Conservation (phyloP, 305 asterid species). For the Fraxinus ornus region DNA sequence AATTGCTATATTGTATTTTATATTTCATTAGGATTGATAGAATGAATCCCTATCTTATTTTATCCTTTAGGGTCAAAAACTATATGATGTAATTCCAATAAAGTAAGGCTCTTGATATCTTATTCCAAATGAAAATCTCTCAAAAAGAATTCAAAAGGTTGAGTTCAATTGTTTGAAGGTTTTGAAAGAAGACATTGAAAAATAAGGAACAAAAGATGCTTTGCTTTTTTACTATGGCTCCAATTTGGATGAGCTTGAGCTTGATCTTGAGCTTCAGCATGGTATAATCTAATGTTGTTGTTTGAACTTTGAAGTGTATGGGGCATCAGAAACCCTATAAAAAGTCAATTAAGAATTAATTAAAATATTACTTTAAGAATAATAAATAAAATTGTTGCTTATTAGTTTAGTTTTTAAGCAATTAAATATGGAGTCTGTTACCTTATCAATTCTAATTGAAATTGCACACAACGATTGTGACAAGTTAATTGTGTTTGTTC, state of each 20-base stretch:
- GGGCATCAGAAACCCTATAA: neutral
- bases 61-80: neutral
- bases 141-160: neutral
- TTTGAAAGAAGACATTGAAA: neutral
- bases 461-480: neutral
- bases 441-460: neutral
- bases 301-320: neutral
- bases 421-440: neutral
- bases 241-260: slow-evolving; percentile 27
- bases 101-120: neutral
- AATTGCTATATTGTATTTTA: neutral
- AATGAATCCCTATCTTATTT: neutral
- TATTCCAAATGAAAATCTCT: neutral
- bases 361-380: neutral
- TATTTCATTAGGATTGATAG: neutral
- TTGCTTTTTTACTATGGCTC: slow-evolving; percentile 25
- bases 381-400: neutral
- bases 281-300: slow-evolving; percentile 17
- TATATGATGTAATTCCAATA: neutral
- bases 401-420: neutral
- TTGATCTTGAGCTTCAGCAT: neutral
- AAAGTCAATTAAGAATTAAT: neutral
- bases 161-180: slow-evolving; percentile 20
- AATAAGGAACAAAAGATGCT: slow-evolving; percentile 14
- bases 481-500: neutral